These are phyloP conservation scores for Aureobasidium vineae DNA, from an alignment of 2,329 filamentous ascomycete species.

Conservation along the genomic window DNA sequence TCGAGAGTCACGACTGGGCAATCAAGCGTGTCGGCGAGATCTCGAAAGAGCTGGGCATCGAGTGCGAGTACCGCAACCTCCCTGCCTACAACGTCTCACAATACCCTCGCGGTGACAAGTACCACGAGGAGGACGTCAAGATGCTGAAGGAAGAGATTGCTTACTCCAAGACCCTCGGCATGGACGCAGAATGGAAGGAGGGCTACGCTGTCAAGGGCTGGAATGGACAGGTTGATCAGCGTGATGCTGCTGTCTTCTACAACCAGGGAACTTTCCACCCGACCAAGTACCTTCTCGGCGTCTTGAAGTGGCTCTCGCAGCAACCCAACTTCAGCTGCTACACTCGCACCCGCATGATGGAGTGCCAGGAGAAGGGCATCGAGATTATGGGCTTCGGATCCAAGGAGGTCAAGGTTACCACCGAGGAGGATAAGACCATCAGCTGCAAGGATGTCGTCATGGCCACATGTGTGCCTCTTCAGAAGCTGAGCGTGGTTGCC, in stretches of 20 bases:
- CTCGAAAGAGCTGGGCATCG: constrained; percentile 50
- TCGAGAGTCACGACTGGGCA: constrained; percentile 57
- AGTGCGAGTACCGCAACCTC: constrained; percentile 56
- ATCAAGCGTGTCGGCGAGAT: constrained; percentile 54
- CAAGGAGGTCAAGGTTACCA: constrained; percentile 50
- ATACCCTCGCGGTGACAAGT: constrained; percentile 44
- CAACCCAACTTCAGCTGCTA: constrained; percentile 56
- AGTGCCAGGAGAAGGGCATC: constrained; percentile 51
- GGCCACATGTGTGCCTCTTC: constrained; percentile 56
- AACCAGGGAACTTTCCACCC: constrained; percentile 58
- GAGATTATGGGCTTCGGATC: constrained; percentile 47
- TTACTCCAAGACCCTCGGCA: constrained; percentile 46
- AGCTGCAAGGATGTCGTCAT: constrained; percentile 52
- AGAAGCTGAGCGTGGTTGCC: constrained; percentile 54
- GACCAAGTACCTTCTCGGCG: constrained; percentile 55
- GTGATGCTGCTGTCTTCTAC: constrained; percentile 50
- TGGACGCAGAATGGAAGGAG: constrained; percentile 46
- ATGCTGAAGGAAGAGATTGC: constrained; percentile 49
- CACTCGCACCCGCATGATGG: constrained; percentile 51
- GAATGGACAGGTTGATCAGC: constrained; percentile 53
- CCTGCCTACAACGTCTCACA: constrained; percentile 54
- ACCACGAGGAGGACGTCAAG: constrained; percentile 49
- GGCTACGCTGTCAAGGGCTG: constrained; percentile 53
- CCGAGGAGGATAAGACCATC: constrained; percentile 49
- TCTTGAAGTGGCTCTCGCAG: constrained; percentile 52